These are phyloP conservation scores for Ophiostoma novo-ulmi DNA, from an alignment of 2,329 filamentous ascomycete species.

Conservation along the genomic window DNA sequence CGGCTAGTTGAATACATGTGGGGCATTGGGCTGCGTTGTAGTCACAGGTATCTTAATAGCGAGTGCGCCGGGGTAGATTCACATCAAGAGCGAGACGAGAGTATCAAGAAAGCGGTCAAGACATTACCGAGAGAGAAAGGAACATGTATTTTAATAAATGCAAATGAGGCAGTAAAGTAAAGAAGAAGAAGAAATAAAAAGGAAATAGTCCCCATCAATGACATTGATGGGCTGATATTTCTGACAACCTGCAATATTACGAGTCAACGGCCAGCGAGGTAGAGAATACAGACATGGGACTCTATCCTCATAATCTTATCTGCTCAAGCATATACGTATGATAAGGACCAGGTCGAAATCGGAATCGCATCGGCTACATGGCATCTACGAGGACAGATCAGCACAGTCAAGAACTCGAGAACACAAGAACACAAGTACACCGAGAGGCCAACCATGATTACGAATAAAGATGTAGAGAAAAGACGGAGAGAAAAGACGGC, in stretches of 20 bases:
- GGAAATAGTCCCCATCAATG: too few relatives aligned
- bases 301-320: background rate
- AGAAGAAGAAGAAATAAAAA: background rate
- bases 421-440: conserved; percentile 8
- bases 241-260: too few relatives aligned
- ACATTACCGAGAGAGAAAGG: background rate
- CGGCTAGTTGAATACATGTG: background rate
- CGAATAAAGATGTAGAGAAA: background rate
- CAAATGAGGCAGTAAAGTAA: background rate
- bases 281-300: background rate
- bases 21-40: background rate
- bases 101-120: background rate
- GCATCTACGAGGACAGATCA: background rate
- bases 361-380: too few relatives aligned
- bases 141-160: too few relatives aligned
- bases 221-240: too few relatives aligned
- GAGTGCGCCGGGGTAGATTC: background rate
- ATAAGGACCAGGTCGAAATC: too few relatives aligned
- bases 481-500: background rate
- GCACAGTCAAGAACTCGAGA: background rate
- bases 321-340: too few relatives aligned
- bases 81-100: background rate
- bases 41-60: too few relatives aligned
- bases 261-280: background rate
- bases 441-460: conserved; percentile 10